phyloP scores from a whole-genome alignment of 306 rosid species.

The Prunus salicina region DNA sequence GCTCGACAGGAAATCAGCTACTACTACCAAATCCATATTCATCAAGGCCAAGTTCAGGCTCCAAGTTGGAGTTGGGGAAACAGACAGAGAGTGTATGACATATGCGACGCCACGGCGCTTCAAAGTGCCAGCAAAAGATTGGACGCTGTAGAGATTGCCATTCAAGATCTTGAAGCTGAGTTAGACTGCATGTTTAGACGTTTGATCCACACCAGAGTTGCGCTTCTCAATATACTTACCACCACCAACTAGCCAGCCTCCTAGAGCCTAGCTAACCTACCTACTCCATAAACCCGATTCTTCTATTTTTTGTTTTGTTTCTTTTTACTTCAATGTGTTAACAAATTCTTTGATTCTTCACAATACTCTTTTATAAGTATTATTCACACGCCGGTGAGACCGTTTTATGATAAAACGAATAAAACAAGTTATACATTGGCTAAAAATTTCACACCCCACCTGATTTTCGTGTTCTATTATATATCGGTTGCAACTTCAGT shows the following conservation, averaged over 20 bases:
- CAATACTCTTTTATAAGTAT: neutral
- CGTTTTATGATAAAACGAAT: too few relatives aligned
- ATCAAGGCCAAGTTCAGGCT: slow-evolving; percentile 32
- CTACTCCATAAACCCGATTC: neutral
- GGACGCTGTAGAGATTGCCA: slow-evolving; percentile 49
- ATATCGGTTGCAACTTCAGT: too few relatives aligned
- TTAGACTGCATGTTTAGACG: slow-evolving; percentile 58
- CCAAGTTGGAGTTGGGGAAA: neutral
- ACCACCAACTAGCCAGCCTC: neutral
- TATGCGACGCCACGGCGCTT: slow-evolving; percentile 40
- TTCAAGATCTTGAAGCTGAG: slow-evolving; percentile 54
- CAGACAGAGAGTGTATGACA: slow-evolving; percentile 17
- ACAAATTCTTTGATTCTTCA: neutral
- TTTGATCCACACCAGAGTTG: slow-evolving; percentile 59
- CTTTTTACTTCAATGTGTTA: neutral
- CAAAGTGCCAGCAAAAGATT: slow-evolving; percentile 52
- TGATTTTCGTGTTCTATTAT: too few relatives aligned
- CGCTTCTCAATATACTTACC: slow-evolving; percentile 59
- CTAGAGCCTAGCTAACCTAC: too few relatives aligned
- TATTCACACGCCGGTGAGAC: too few relatives aligned
- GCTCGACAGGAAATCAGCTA: slow-evolving; percentile 37
- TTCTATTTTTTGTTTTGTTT: neutral
- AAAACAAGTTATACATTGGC: too few relatives aligned
- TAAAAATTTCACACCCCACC: too few relatives aligned
- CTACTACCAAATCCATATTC: neutral